Conservation (phyloP, 768 basidiomycete species). For the Naganishia friedmannii region DNA sequence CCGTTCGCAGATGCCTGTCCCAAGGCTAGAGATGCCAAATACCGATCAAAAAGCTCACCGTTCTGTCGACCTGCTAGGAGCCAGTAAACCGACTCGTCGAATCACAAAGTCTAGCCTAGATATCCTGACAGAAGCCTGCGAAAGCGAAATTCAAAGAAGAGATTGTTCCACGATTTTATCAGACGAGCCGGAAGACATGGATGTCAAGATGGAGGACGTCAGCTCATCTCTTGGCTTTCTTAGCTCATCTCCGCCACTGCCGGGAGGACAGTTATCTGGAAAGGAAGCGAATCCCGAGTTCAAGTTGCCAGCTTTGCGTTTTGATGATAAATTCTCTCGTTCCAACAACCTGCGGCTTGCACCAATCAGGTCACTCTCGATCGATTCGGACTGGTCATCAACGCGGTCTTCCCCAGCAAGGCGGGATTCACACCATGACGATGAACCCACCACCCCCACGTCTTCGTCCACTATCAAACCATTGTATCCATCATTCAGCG, state of each 20-base stretch:
- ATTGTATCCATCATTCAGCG: constrained; percentile 13
- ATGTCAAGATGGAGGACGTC: constrained; percentile 28
- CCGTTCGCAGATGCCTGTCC: not conserved
- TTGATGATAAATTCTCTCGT: not conserved
- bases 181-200: constrained; percentile 35
- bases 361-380: constrained; percentile 8
- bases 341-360: constrained; percentile 1
- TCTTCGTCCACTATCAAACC: constrained; percentile 19
- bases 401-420: constrained; percentile 8
- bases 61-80: constrained; percentile 27
- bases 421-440: not conserved
- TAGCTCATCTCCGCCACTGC: constrained; percentile 40
- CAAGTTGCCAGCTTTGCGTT: constrained; percentile 43
- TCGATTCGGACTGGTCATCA: constrained; percentile 20
- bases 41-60: constrained; percentile 28
- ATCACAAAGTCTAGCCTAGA: constrained; percentile 32
- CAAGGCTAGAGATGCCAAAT: constrained; percentile 10
- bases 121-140: constrained; percentile 30
- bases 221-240: constrained; percentile 18
- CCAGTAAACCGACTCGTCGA: constrained; percentile 37
- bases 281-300: constrained; percentile 38
- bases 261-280: constrained; percentile 36
- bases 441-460: constrained; percentile 9
- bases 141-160: constrained; percentile 23
- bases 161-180: constrained; percentile 13